Percentiles rank a stretch among this genome's conserved stretches.
Conservation (phyloP, 2,329 filamentous ascomycete species). For the Parastagonospora avenae region DNA sequence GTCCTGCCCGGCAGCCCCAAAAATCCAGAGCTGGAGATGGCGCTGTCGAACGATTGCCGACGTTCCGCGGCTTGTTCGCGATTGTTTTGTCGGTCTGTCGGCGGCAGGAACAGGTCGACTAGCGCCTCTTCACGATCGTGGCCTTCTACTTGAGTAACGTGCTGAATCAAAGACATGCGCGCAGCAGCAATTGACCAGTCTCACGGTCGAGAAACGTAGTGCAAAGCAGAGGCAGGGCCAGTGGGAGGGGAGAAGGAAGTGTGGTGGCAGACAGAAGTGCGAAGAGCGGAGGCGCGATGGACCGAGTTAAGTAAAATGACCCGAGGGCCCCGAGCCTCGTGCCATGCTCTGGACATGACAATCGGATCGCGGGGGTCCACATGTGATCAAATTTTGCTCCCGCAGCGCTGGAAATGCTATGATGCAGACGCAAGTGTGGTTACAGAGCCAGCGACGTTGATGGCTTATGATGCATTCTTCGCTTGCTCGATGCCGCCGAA, state of each 20-base stretch:
- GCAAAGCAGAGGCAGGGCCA: constrained; percentile 2
- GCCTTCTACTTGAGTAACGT: constrained; percentile 57
- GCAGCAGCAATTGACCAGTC: constrained; percentile 13
- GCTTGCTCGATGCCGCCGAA: constrained; percentile 7
- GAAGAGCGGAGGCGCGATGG: constrained; percentile 9
- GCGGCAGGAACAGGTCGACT: constrained; percentile 42
- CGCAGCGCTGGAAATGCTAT: constrained; percentile 1
- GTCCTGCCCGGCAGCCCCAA: constrained; percentile 30
- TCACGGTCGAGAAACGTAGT: constrained; percentile 12
- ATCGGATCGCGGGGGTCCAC: constrained; percentile 10
- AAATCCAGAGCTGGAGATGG: constrained; percentile 25
- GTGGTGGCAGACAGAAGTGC: neutral
- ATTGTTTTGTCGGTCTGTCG: constrained; percentile 38
- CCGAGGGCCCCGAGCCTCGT: constrained; percentile 16
- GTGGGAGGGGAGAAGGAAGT: neutral
- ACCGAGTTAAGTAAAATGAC: constrained; percentile 14
- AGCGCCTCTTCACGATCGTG: constrained; percentile 52
- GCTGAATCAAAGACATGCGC: constrained; percentile 58
- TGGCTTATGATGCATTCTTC: constrained; percentile 9
- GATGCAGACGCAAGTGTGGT: neutral
- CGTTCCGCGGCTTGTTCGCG: constrained; percentile 36
- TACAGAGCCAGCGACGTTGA: constrained; percentile 1
- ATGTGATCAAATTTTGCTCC: constrained; percentile 8
- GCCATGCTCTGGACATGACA: constrained; percentile 13
- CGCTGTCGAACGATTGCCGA: constrained; percentile 38